Evolutionary conservation across 352 stramenopile species (phyloP), one percentile per base, ranked within the genome.

Genomic region (Pythium rishiriense): DNA sequence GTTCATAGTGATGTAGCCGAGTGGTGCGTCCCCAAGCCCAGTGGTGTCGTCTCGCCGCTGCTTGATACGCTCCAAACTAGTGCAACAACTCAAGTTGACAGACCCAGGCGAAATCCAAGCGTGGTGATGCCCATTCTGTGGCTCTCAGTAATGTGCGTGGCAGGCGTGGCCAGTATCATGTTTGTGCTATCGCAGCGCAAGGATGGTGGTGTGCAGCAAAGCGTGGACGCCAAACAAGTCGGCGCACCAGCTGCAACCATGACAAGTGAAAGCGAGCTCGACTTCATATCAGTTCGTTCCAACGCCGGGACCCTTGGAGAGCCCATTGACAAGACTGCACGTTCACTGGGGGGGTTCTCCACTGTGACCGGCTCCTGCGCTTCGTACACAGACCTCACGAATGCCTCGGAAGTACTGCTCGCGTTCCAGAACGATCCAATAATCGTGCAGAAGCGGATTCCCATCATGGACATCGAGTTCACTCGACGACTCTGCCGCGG

Each of bases 391-490:
- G 77, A 88, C 52, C 68, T 76, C 2, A 64, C 83, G 25, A 72
- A 74, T 51, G 58, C 74, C 43, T 88, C 77, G 9, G 47, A 75
- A 50, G 70, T 84, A 56, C 57, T 87, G 22, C 53, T 81, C 51
- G 64, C 69, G 4, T 88, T 88, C 59, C 72, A 86, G 56, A 82
- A 66, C 28, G 74, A 89, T 35, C 63, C 69, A 10, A n/a, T 76
- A 8, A 64, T 89, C 8, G 48, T 77, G 25, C 43, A 71, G 22
- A 74, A 85, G 47, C 73, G 80, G 15, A 74, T 87, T 14, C 76
- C 78, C 1, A 81, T 85, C 52, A 62, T 81, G n/a, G 78, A 89
- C 51, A 69, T 89, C 1, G 60, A 70, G 42, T 74, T 77, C 26
- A 69, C 54, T 63, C 69, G 52, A 45, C 81, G 57, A 54, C 78